Conservation (phyloP, 1,139 yeast genomes). For the Meyerozyma sp. region DNA sequence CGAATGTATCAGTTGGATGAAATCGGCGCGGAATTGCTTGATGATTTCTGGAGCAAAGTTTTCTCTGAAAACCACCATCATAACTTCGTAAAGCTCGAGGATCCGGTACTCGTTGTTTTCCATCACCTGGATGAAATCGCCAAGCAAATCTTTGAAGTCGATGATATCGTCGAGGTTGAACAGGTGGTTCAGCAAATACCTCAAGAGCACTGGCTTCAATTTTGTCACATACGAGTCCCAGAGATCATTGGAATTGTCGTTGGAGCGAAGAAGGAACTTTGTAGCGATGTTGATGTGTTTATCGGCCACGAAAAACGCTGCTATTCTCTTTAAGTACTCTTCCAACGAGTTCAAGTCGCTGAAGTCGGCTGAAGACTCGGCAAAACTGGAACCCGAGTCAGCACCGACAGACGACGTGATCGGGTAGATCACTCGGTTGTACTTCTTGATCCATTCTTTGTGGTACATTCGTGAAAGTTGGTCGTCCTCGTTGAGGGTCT, state of each 20-base stretch:
- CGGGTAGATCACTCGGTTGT: slow-evolving; percentile 69
- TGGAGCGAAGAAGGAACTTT: slow-evolving; percentile 48
- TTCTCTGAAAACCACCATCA: slow-evolving; percentile 53
- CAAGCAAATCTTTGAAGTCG: slow-evolving; percentile 51
- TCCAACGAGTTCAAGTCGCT: slow-evolving; percentile 33
- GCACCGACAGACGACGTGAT: slow-evolving; percentile 28
- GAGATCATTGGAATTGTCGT: slow-evolving; percentile 61
- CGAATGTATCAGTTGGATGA: slow-evolving; percentile 57
- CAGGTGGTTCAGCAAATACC: slow-evolving; percentile 23
- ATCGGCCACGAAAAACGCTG: slow-evolving; percentile 78
- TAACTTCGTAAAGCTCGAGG: slow-evolving; percentile 55
- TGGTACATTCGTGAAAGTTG: slow-evolving; percentile 58
- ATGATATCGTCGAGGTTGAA: slow-evolving; percentile 28
- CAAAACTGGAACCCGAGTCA: slow-evolving; percentile 4
- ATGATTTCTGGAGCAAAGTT: slow-evolving; percentile 55
- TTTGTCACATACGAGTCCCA: slow-evolving; percentile 70
- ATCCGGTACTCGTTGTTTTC: slow-evolving; percentile 66
- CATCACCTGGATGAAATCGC: slow-evolving; percentile 71
- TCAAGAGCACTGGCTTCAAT: slow-evolving; percentile 48
- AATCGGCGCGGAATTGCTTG: slow-evolving; percentile 55
- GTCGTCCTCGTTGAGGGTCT: slow-evolving; percentile 61
- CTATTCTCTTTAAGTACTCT: slow-evolving; percentile 55
- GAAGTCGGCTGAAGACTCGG: slow-evolving; percentile 14
- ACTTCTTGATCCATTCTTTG: slow-evolving; percentile 70
- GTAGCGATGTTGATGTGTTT: slow-evolving; percentile 56